Evolutionary conservation across 2,329 filamentous ascomycete genomes (phyloP).

Genomic region (Alternaria atra): DNA sequence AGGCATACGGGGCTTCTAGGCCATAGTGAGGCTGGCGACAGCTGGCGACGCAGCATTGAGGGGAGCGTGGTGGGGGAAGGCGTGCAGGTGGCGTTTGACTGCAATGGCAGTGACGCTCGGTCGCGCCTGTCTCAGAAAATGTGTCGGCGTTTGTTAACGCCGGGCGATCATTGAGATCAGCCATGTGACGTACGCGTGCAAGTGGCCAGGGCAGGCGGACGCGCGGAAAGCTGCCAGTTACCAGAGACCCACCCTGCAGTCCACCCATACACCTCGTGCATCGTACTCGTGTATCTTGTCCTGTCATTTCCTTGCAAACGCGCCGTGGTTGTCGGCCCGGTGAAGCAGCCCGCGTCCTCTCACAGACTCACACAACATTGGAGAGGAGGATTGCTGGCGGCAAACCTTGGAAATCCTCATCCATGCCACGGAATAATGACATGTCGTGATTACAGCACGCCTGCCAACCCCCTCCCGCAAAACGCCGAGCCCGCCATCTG

Average conservation of each 20-base stretch:
- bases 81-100: constrained; percentile 9
- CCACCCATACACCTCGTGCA: not conserved
- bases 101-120: constrained; percentile 12
- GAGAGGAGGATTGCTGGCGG: not conserved
- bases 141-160: constrained; percentile 18
- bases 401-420: not conserved
- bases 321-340: constrained; percentile 1
- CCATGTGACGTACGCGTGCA: constrained; percentile 10
- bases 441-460: constrained; percentile 13
- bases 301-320: constrained; percentile 7
- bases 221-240: constrained; percentile 4
- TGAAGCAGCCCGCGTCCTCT: constrained; percentile 3
- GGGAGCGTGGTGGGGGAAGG: not conserved
- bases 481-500: constrained; percentile 13
- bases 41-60: constrained; percentile 39
- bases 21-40: constrained; percentile 32
- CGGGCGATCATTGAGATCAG: constrained; percentile 9
- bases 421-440: constrained; percentile 19
- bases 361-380: not conserved
- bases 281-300: not conserved
- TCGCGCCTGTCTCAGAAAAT: constrained; percentile 19
- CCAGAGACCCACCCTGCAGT: constrained; percentile 1
- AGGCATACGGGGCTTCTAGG: constrained; percentile 28
- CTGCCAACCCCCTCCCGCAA: constrained; percentile 12
- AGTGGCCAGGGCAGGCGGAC: not conserved